Evolutionary conservation across 2,329 filamentous ascomycete species (phyloP).

Genomic region (Catunica adiposa): DNA sequence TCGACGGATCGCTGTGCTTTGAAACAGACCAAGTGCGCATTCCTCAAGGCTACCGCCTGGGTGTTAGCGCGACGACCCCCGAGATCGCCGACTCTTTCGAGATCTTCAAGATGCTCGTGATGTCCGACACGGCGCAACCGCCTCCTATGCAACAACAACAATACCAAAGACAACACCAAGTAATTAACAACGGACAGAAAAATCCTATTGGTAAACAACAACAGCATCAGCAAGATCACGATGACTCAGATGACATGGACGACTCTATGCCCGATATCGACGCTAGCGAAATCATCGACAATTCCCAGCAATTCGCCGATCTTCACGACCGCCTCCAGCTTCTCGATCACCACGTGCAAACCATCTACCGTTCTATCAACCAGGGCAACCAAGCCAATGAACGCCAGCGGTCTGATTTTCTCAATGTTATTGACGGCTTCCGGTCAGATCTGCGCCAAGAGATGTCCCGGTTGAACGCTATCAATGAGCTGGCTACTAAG

Average conservation of each 20-base stretch:
- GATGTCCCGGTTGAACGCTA: conserved; percentile 28
- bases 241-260: conserved; percentile 22
- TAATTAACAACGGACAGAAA: conserved; percentile 16
- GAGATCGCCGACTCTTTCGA: conserved; percentile 93
- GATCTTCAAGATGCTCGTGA: conserved; percentile 69
- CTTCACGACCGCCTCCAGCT: conserved; percentile 69
- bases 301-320: conserved; percentile 57
- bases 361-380: conserved; percentile 41
- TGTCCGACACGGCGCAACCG: conserved; percentile 33
- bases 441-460: conserved; percentile 31
- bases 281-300: conserved; percentile 31
- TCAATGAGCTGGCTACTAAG: conserved; percentile 29
- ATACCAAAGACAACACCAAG: conserved; percentile 19
- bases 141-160: conserved; percentile 20
- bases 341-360: conserved; percentile 50
- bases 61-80: conserved; percentile 72
- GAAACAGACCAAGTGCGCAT: conserved; percentile 63
- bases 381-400: conserved; percentile 35
- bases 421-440: conserved; percentile 24
- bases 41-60: conserved; percentile 68
- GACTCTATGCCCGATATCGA: conserved; percentile 31
- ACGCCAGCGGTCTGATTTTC: conserved; percentile 37
- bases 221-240: conserved; percentile 19
- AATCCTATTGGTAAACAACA: conserved; percentile 17
- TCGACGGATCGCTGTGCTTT: conserved; percentile 74